A percentile compares a stretch with the other conserved stretches of the same genome.
Evolutionary conservation across 2,329 filamentous ascomycete species (phyloP).

Genomic region (Gnomoniopsis sp.): DNA sequence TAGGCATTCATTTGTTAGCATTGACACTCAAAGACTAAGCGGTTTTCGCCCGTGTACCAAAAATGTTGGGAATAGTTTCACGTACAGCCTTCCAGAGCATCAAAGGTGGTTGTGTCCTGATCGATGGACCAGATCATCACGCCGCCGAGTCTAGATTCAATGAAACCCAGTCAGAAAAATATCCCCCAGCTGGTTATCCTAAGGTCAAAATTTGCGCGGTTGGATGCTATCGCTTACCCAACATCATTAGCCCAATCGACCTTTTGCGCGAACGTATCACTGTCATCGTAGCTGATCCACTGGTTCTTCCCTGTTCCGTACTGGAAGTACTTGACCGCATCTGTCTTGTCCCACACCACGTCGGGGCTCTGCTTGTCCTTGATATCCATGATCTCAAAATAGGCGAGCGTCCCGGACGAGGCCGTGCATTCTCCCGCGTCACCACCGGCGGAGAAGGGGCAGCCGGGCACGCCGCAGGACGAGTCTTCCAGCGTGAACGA

Average conservation of each 20-base stretch:
- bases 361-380: neutral
- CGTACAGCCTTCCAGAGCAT: no score
- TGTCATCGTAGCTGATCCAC: constrained; percentile 37
- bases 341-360: neutral
- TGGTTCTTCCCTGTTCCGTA: constrained; percentile 25
- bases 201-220: no score
- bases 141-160: no score
- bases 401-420: neutral
- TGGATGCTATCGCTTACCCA: no score
- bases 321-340: constrained; percentile 11
- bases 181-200: no score
- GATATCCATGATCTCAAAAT: neutral
- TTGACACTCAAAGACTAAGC: no score
- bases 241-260: constrained; percentile 19
- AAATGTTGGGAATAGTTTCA: no score
- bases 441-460: neutral
- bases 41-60: no score
- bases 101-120: constrained; percentile 20
- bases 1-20: no score
- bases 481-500: neutral
- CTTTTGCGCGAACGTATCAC: constrained; percentile 20
- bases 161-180: no score
- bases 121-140: constrained; percentile 23
- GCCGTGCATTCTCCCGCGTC: neutral
- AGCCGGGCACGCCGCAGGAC: neutral